These are phyloP conservation scores for Fusarium fracticaudum DNA, from an alignment of 2,329 filamentous ascomycete genomes.

Conservation along the genomic window DNA sequence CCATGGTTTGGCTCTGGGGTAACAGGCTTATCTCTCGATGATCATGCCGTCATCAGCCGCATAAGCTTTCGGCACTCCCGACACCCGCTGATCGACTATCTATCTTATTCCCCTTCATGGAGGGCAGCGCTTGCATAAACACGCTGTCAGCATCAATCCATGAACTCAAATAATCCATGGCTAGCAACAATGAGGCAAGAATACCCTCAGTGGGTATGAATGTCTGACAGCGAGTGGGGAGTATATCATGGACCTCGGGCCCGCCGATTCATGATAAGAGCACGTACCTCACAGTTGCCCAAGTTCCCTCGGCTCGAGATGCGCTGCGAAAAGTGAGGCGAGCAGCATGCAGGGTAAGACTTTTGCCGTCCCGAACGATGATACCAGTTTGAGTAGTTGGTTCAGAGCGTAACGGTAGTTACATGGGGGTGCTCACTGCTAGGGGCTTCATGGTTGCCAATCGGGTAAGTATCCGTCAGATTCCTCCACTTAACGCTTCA, in stretches of 20 bases:
- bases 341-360: accelerated
- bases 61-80: neutral
- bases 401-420: too few relatives aligned
- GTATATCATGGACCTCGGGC: neutral
- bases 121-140: neutral
- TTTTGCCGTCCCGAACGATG: accelerated
- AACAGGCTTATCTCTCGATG: neutral
- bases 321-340: neutral
- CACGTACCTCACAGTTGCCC: neutral
- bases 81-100: neutral
- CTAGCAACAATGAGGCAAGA: neutral
- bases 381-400: accelerated
- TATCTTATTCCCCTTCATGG: neutral
- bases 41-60: neutral
- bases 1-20: neutral
- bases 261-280: neutral
- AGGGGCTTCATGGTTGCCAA: neutral
- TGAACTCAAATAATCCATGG: too few relatives aligned
- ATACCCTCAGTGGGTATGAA: neutral
- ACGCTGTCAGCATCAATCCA: neutral
- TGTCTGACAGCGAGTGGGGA: neutral
- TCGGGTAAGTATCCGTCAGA: neutral
- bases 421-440: neutral
- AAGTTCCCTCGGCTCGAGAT: neutral
- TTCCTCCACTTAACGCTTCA: neutral